phyloP scores from a whole-genome alignment of 139 green algal species.

The Chlorella sp. region DNA sequence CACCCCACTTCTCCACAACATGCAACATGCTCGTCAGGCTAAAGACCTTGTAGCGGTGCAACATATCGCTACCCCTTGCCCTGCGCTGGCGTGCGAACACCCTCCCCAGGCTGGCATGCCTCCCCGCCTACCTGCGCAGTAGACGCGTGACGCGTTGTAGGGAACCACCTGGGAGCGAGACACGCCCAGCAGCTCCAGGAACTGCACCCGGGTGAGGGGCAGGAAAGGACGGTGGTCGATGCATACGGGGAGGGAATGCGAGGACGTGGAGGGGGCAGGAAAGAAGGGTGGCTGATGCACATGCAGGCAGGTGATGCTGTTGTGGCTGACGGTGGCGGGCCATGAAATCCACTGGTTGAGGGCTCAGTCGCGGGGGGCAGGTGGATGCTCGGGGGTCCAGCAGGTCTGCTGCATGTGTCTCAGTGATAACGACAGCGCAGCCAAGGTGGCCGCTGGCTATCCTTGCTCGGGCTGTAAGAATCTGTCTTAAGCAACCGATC shows the following conservation, averaged over 20 bases:
- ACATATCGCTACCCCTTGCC: too few relatives aligned
- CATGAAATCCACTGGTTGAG: background rate
- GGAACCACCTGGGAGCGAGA: slow-evolving; percentile 22
- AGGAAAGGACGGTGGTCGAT: background rate
- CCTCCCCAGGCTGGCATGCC: background rate
- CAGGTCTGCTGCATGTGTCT: background rate
- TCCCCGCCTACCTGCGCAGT: slow-evolving; percentile 34
- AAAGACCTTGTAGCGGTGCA: background rate
- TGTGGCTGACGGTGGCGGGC: background rate
- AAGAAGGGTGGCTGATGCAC: background rate
- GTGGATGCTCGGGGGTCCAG: too few relatives aligned
- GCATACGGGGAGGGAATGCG: background rate
- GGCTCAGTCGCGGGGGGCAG: too few relatives aligned
- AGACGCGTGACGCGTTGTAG: slow-evolving; percentile 39
- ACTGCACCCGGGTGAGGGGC: slow-evolving; percentile 30
- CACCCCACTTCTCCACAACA: too few relatives aligned
- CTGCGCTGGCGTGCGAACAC: background rate
- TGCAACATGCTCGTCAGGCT: too few relatives aligned
- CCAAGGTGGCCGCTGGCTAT: too few relatives aligned
- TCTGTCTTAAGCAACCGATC: too few relatives aligned
- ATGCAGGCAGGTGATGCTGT: background rate
- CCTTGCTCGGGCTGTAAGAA: too few relatives aligned
- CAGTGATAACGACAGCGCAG: too few relatives aligned
- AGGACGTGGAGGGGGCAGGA: background rate
- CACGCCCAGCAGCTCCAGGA: slow-evolving; percentile 59